These are phyloP conservation scores for Colletotrichum australisinense DNA, from an alignment of 2,329 filamentous ascomycete genomes.

Conservation along the genomic window DNA sequence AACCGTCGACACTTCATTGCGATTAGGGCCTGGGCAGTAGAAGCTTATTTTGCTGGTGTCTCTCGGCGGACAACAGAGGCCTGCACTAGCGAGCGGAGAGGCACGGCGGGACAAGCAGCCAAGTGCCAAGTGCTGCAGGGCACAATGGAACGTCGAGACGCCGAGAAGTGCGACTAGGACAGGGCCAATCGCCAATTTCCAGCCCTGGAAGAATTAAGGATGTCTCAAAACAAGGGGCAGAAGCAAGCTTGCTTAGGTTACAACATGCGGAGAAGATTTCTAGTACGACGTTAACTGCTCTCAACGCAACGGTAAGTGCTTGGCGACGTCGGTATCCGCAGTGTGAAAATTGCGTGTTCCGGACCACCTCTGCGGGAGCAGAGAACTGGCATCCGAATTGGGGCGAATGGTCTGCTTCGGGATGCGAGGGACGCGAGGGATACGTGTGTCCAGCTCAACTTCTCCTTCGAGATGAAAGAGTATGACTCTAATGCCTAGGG, in stretches of 20 bases:
- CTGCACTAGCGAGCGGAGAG: constrained; percentile 15
- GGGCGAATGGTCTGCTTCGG: not conserved
- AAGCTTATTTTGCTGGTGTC: constrained; percentile 32
- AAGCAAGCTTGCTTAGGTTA: not conserved
- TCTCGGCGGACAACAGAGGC: constrained; percentile 9
- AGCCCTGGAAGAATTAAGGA: not conserved
- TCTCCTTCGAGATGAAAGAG: not conserved
- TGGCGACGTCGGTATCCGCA: not conserved
- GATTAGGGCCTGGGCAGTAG: constrained; percentile 9
- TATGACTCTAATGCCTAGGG: not conserved
- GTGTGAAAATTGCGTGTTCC: not conserved
- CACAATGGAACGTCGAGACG: constrained; percentile 3
- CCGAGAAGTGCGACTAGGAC: constrained; percentile 5
- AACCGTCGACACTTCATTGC: not conserved
- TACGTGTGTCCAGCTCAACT: not conserved
- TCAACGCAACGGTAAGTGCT: not conserved
- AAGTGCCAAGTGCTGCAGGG: constrained; percentile 26
- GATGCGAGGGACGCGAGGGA: not conserved
- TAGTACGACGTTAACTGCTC: not conserved
- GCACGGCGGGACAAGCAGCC: constrained; percentile 11
- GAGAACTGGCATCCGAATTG: not conserved
- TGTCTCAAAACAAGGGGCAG: constrained; percentile 10
- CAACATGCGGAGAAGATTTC: constrained; percentile 24
- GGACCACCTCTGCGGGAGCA: not conserved
- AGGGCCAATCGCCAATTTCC: not conserved